phyloP scores from a whole-genome alignment of 441 rosid genomes.

The Syzygium malaccense region DNA sequence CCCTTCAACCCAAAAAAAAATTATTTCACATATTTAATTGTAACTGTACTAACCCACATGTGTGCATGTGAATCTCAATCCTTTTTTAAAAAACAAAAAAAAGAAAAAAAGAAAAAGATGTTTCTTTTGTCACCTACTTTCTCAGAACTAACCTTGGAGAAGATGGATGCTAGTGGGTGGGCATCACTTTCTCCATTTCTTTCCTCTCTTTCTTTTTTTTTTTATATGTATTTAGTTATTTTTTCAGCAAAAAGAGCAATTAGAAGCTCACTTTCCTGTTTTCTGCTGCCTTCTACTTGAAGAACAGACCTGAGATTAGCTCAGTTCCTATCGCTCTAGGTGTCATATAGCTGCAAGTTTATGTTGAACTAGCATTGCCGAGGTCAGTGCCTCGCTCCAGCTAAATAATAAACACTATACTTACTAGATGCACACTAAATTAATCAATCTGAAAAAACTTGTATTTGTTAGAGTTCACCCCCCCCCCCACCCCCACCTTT shows the following conservation, averaged over 20 bases:
- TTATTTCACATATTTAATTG: neutral
- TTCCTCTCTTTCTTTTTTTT: neutral
- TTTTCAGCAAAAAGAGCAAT: neutral
- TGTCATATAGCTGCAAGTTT: neutral
- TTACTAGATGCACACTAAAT: neutral
- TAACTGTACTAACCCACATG: constrained; percentile 21
- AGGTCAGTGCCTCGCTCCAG: neutral
- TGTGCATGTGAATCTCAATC: constrained; percentile 32
- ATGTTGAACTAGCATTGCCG: neutral
- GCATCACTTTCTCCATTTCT: neutral
- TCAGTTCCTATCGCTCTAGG: neutral
- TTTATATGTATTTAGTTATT: neutral
- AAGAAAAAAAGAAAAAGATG: neutral
- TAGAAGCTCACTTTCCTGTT: constrained; percentile 8
- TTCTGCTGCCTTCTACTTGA: neutral
- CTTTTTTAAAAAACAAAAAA: neutral
- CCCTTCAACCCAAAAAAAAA: neutral
- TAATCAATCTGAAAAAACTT: neutral
- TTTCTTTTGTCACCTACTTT: constrained; percentile 16
- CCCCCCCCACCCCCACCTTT: neutral
- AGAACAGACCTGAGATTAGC: neutral
- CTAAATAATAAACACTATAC: neutral
- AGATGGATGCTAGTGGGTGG: neutral
- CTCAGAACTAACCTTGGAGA: neutral
- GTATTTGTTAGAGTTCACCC: neutral